Base-by-base conservation (phyloP, 2,329 filamentous ascomycete species). In the Claviceps sp. region DNA sequence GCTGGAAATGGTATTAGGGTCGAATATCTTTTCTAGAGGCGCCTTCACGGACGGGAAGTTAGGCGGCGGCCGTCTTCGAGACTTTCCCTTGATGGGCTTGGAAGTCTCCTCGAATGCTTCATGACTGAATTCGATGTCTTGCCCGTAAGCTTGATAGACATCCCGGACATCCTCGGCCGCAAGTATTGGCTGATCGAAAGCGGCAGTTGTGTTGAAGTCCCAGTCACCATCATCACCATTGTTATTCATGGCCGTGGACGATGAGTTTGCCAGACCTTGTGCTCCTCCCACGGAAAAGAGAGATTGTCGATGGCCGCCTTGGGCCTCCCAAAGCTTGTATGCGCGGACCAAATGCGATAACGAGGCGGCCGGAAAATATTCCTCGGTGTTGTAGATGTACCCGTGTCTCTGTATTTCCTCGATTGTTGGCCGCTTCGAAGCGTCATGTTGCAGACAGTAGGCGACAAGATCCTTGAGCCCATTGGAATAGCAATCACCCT, bases 251-350 rank as follows among this genome's bases (percentile, higher is more conserved):
- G 69, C 69, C 1, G 70, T 70, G 2, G 72, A 69, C 1, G 66
- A 64, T 18, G 73, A 59, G 26, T 75, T 71, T 1, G 67, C 66
- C 13, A 74, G 71, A 1, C 70, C 75, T 56, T 81, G 77, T 2
- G 79, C 81, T 53, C 81, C 81, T 22, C 77, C 77, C 2, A 72
- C 66, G 5, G 74, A 74, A 56, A 85, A 85, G 1, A 85, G 69
- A 16, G 81, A 84, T 56, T 78, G 79, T 46, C 87, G 77, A 57
- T 79, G 80, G 30, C 86, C 86, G 24, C 87, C 87, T 58, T 80
- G 77, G 7, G 81, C 76, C 64, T 90, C 86, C 87, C 87, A 91
- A 20, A 82, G 62, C 61, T 82, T 84, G 67, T 85, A 91, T 13
- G 79, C 82, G 57, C 81, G 78, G 9, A 91, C 83, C 1, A 91